These are phyloP conservation scores for Madurella mycetomatis DNA, from an alignment of 2,329 filamentous ascomycete species.

Conservation along the genomic window DNA sequence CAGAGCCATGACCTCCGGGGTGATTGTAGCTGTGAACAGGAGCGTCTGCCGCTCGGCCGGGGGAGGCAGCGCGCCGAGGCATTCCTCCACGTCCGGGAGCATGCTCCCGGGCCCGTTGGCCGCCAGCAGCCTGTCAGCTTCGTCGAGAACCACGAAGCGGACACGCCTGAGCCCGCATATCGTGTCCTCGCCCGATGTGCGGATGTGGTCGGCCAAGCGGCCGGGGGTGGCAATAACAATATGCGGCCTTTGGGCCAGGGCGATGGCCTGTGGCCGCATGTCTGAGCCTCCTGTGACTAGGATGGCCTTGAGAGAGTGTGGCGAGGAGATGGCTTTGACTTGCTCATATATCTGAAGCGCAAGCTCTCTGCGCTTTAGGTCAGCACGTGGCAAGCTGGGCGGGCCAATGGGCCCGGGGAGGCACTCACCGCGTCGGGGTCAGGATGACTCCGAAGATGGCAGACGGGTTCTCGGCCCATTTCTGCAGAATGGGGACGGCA, in stretches of 20 bases:
- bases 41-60: conserved; percentile 80
- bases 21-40: conserved; percentile 94
- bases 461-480: conserved; percentile 86
- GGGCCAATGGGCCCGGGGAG: neutral
- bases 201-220: conserved; percentile 87
- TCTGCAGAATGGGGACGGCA: conserved; percentile 87
- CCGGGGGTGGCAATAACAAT: conserved; percentile 93
- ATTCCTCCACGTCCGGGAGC: conserved; percentile 91
- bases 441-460: conserved; percentile 87
- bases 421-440: conserved; percentile 69
- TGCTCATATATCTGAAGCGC: conserved; percentile 96
- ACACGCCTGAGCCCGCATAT: conserved; percentile 74
- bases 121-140: conserved; percentile 84
- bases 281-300: conserved; percentile 91
- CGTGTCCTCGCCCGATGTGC: conserved; percentile 86
- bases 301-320: conserved; percentile 79
- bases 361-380: conserved; percentile 57
- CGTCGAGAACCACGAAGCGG: conserved; percentile 85
- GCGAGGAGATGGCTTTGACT: conserved; percentile 84
- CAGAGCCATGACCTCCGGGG: conserved; percentile 81
- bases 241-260: conserved; percentile 76
- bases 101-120: conserved; percentile 73
- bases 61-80: conserved; percentile 74
- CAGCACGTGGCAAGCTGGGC: conserved; percentile 11
- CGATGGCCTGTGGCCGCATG: conserved; percentile 86